These are phyloP conservation scores for Triticum monococcum DNA, from an alignment of 176 grass and related monocot species.

Conservation along the genomic window DNA sequence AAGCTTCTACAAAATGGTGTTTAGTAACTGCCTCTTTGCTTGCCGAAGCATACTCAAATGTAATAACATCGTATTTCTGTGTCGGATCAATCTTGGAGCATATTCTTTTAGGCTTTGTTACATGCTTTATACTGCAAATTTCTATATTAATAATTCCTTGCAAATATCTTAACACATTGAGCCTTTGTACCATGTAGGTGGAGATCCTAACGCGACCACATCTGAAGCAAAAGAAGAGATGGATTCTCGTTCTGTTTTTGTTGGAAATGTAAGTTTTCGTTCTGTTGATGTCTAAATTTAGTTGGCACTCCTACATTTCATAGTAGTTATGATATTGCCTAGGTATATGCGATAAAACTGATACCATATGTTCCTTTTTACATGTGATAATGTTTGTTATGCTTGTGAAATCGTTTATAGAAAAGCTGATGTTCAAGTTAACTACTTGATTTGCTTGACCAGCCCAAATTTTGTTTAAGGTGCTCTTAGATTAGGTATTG, in stretches of 20 bases:
- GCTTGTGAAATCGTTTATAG: neutral
- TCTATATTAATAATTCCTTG: neutral
- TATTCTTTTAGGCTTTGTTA: neutral
- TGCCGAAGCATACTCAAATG: neutral
- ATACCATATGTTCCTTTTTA: neutral
- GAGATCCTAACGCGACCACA: constrained; percentile 51
- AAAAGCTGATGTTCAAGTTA: neutral
- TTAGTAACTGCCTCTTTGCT: neutral
- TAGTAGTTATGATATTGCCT: neutral
- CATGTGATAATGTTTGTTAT: neutral
- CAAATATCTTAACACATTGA: neutral
- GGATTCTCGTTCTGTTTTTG: constrained; percentile 63
- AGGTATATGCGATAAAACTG: neutral
- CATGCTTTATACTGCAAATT: neutral
- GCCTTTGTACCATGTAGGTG: constrained; percentile 10
- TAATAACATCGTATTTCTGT: neutral
- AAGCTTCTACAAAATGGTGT: neutral
- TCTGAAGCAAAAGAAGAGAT: constrained; percentile 69
- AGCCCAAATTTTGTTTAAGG: neutral
- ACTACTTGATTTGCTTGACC: neutral
- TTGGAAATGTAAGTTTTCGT: constrained; percentile 66
- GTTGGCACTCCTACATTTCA: neutral
- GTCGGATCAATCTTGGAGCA: neutral
- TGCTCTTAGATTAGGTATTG: neutral
- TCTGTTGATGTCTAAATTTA: constrained; percentile 7